Evolutionary conservation across 768 basidiomycete genomes (phyloP).

Genomic region (Suillus subaureus): DNA sequence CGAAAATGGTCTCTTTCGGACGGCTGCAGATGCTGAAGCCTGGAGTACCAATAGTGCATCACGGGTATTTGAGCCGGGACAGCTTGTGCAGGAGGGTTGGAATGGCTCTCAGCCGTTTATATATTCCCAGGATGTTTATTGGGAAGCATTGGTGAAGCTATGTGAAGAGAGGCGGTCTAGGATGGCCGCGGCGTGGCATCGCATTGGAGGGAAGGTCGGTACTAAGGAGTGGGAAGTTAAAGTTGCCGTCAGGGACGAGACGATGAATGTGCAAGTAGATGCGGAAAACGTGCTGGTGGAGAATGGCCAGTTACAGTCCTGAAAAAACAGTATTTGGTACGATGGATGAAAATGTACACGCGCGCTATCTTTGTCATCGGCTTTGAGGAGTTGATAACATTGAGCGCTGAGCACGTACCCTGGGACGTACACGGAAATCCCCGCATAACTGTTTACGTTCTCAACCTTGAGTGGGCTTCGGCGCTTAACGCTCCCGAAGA

Average conservation of each 20-base stretch:
- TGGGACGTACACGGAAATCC: not conserved
- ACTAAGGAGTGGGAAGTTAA: conserved; percentile 83
- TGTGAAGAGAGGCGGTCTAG: conserved; percentile 50
- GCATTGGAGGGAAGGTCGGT: conserved; percentile 69
- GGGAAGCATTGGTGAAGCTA: conserved; percentile 62
- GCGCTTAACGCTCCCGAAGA: conserved; percentile 5
- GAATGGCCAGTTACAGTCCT: not conserved
- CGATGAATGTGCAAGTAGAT: not conserved
- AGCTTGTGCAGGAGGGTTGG: conserved; percentile 74
- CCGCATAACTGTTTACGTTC: not conserved
- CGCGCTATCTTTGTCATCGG: not conserved
- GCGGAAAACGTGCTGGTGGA: not conserved
- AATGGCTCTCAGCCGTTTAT: conserved; percentile 66
- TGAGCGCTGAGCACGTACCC: not conserved
- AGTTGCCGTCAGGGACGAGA: conserved; percentile 24
- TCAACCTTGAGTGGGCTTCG: not conserved
- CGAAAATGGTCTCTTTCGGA: conserved; percentile 28
- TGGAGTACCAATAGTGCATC: not conserved
- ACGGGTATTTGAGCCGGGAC: conserved; percentile 62
- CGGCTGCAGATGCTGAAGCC: conserved; percentile 21
- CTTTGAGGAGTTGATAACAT: not conserved
- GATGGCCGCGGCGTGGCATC: conserved; percentile 65
- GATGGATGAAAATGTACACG: not conserved
- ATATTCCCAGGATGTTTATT: conserved; percentile 77
- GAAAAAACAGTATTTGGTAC: not conserved